Base-by-base conservation (phyloP, 2,329 filamentous ascomycete genomes). In the Dactylellina drechsleri region DNA sequence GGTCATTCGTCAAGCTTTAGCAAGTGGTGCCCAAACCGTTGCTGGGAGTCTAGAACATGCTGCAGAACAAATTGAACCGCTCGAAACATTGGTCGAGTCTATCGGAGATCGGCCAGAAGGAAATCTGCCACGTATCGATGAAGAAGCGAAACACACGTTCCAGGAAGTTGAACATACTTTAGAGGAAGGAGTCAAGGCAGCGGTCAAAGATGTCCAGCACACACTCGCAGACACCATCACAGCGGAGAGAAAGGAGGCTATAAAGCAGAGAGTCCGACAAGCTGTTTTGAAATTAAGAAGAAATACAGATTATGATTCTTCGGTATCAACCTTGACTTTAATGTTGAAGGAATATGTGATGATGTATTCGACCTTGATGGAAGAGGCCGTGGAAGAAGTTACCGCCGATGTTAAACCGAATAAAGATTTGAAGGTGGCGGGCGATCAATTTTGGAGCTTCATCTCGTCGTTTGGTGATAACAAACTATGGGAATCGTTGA, bases 1-100 rank as follows among this genome's bases (percentile, higher is more conserved):
- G 0, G 87, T 97, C 54, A 91, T 90, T 12, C 89, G 91, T 49
- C 91, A 97, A 80, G 90, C 98, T 0, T 93, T 97, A 80, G 89
- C 89, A 60, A 93, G 97, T 79, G 93, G 93, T 1, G 92, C 93
- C 0, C 90, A 92, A 76, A 90, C 91, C 0, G 81, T 97, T 4
- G 92, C 93, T 0, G 86, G 89, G 15, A 91, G 90, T 0, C 92
- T 93, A 0, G 87, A 91, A 77, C 85, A 92, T 76, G 90, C 90
- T 0, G 92, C 89, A 1, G 88, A 92, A 79, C 84, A 90, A 77
- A 83, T 96, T 7, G 89, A 92, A 78, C 91, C 91, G 0, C 88
- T 90, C 0, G 79, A 86, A 16, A 84, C 87, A 61, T 87, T 92
- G 31, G 85, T 76, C 16, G 72, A 76, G 26, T 15, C 52, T 10